Conservation (phyloP, 176 grass and related monocot genomes). For the Rhynchospora breviuscula region DNA sequence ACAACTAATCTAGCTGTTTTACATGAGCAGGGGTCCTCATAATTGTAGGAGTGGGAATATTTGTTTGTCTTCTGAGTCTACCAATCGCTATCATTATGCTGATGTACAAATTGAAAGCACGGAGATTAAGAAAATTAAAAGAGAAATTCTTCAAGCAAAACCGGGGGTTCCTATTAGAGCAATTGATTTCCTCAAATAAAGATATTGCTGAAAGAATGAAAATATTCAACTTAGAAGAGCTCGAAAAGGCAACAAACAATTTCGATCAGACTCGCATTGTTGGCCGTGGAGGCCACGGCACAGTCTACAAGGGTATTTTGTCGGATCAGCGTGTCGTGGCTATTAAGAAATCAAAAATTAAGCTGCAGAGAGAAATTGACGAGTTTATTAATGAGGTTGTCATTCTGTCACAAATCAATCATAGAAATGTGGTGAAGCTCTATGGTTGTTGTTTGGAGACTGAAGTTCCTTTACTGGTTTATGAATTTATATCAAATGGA, state of each 20-base stretch:
- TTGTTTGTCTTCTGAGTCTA: constrained; percentile 23
- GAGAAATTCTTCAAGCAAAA: constrained; percentile 48
- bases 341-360: constrained; percentile 53
- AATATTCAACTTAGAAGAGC: constrained; percentile 34
- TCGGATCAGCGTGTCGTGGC: constrained; percentile 31
- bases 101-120: constrained; percentile 24
- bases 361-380: constrained; percentile 39
- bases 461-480: constrained; percentile 45
- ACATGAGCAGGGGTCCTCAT: constrained; percentile 28
- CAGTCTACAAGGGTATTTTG: constrained; percentile 46
- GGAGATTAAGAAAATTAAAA: constrained; percentile 8
- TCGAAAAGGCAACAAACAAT: constrained; percentile 47
- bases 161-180: constrained; percentile 36
- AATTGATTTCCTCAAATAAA: constrained; percentile 28
- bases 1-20: constrained; percentile 1
- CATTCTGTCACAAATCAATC: constrained; percentile 53
- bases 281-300: constrained; percentile 40
- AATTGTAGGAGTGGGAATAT: constrained; percentile 26
- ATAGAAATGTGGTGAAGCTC: constrained; percentile 50
- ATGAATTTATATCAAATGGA: constrained; percentile 60
- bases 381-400: constrained; percentile 52
- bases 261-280: constrained; percentile 37
- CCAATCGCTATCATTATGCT: constrained; percentile 25
- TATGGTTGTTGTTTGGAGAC: constrained; percentile 53
- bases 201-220: constrained; percentile 46